phyloP scores from a whole-genome alignment of 352 stramenopile genomes.

The Pythium phragmitis region DNA sequence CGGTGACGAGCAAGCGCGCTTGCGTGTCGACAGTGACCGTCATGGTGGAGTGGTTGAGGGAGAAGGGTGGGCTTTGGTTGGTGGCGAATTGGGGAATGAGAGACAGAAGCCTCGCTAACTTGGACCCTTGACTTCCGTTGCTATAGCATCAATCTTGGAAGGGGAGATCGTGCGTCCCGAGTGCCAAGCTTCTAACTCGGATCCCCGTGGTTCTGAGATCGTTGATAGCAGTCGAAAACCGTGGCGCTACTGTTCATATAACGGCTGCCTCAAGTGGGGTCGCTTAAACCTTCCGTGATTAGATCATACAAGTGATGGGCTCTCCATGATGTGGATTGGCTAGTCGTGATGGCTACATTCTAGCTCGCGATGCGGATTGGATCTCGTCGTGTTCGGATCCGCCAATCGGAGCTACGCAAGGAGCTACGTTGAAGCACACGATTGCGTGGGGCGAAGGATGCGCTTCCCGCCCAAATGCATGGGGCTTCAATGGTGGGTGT shows the following conservation, averaged over 20 bases:
- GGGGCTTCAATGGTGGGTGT: too few species aligned
- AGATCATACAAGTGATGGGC: conserved; percentile 2
- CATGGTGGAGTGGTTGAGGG: background rate
- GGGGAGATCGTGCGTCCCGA: too few species aligned
- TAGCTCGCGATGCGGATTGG: background rate
- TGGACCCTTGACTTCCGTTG: background rate
- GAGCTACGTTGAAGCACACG: too few species aligned
- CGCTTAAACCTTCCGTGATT: background rate
- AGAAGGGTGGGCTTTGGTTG: background rate
- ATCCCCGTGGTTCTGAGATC: too few species aligned
- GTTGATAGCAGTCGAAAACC: too few species aligned
- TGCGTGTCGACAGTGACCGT: conserved; percentile 10
- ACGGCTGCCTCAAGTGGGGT: background rate
- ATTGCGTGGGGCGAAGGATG: too few species aligned
- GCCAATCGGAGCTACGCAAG: background rate
- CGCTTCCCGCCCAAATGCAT: too few species aligned
- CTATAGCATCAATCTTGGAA: too few species aligned
- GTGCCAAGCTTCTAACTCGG: too few species aligned
- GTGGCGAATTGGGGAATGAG: conserved; percentile 2
- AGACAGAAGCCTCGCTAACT: background rate
- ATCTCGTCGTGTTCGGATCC: background rate
- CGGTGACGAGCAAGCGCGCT: conserved; percentile 28
- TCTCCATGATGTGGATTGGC: background rate
- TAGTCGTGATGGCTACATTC: background rate
- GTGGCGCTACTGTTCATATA: too few species aligned